Percentiles rank a stretch among this genome's conserved stretches.
phyloP scores from a whole-genome alignment of 1,139 yeast species.

The Geotrichum restrictum region DNA sequence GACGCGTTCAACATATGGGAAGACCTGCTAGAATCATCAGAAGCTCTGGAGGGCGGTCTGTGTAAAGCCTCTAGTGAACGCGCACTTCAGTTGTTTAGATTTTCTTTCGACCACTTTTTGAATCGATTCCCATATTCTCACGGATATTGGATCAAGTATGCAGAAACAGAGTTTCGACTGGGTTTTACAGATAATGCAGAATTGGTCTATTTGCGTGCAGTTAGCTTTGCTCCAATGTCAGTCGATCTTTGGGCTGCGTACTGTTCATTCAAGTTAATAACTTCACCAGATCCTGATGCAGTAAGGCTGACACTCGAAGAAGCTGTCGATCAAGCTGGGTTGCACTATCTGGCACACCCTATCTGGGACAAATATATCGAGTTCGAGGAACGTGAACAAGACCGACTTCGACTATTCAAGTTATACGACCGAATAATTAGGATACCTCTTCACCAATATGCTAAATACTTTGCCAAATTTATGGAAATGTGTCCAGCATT shows the following conservation, averaged over 20 bases:
- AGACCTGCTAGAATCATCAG: slow-evolving; percentile 39
- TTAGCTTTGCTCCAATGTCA: slow-evolving; percentile 50
- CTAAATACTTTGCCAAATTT: slow-evolving; percentile 47
- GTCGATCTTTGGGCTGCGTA: slow-evolving; percentile 76
- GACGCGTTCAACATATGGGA: slow-evolving; percentile 49
- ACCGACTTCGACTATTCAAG: slow-evolving; percentile 21
- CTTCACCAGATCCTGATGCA: slow-evolving; percentile 30
- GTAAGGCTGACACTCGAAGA: slow-evolving; percentile 46
- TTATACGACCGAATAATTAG: slow-evolving; percentile 47
- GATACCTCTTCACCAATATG: slow-evolving; percentile 73
- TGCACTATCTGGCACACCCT: slow-evolving; percentile 67
- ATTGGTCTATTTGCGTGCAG: slow-evolving; percentile 51
- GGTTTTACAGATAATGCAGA: slow-evolving; percentile 46
- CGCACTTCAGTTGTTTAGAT: slow-evolving; percentile 44
- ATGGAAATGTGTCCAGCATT: slow-evolving; percentile 28
- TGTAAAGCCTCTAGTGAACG: slow-evolving; percentile 43
- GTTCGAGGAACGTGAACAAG: slow-evolving; percentile 46
- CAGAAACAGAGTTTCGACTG: slow-evolving; percentile 57
- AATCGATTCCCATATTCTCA: slow-evolving; percentile 63
- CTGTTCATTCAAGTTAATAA: slow-evolving; percentile 50
- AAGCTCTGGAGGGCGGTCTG: slow-evolving; percentile 40
- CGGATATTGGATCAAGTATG: slow-evolving; percentile 79
- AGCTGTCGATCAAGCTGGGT: slow-evolving; percentile 63
- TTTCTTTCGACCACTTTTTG: slow-evolving; percentile 57
- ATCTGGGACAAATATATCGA: slow-evolving; percentile 71